Conservation (phyloP, 2,329 filamentous ascomycete species). For the Aspergillus texensis region DNA sequence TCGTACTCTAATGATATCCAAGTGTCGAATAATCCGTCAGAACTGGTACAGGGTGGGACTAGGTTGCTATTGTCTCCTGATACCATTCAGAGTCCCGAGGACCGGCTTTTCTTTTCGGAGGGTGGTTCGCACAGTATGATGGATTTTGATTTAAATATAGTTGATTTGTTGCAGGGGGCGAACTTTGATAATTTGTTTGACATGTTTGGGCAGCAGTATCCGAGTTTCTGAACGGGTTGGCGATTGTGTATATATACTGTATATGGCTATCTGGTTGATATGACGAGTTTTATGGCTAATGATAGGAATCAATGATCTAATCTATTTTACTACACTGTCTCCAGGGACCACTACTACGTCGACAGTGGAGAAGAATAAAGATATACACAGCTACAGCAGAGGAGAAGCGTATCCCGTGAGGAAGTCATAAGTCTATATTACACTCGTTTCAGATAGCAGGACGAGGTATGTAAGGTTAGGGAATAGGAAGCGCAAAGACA, state of each 20-base stretch:
- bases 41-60: not conserved
- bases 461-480: slow-evolving; percentile 22
- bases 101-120: slow-evolving; percentile 3
- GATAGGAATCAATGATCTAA: not conserved
- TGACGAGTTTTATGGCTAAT: not conserved
- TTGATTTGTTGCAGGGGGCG: slow-evolving; percentile 35
- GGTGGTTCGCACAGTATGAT: slow-evolving; percentile 1
- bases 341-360: not conserved
- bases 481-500: slow-evolving; percentile 25
- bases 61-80: not conserved
- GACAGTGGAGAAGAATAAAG: not conserved
- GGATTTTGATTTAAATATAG: slow-evolving; percentile 36
- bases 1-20: not conserved
- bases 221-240: slow-evolving; percentile 26
- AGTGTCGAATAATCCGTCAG: not conserved
- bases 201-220: slow-evolving; percentile 35
- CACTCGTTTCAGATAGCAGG: slow-evolving; percentile 26
- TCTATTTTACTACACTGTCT: not conserved
- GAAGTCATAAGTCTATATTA: slow-evolving; percentile 36
- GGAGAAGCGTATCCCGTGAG: slow-evolving; percentile 21
- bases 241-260: not conserved
- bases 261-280: not conserved
- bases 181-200: slow-evolving; percentile 37
- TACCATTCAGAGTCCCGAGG: not conserved
- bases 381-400: not conserved